A percentile compares a stretch with the other conserved stretches of the same genome.
phyloP scores from a whole-genome alignment of 2,329 filamentous ascomycete genomes.

The Ophiostoma sp. region DNA sequence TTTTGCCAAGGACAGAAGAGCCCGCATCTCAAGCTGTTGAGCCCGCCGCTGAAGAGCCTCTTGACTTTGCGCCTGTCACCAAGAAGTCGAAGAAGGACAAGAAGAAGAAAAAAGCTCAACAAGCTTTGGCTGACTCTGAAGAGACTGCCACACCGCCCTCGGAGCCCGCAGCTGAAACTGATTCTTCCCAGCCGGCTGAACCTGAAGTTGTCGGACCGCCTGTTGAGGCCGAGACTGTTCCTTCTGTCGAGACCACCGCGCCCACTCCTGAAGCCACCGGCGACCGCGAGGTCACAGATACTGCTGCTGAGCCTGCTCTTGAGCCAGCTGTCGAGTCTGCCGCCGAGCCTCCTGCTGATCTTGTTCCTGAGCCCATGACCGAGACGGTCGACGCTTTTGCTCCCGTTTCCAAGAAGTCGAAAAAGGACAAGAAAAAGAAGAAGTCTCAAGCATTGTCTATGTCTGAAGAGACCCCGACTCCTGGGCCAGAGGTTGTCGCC shows the following conservation, averaged over 20 bases:
- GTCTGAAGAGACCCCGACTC: neutral
- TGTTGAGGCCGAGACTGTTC: neutral
- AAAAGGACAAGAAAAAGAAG: conserved; percentile 19
- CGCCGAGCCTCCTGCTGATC: neutral
- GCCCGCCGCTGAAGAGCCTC: neutral
- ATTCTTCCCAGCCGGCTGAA: neutral
- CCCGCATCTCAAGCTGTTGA: neutral
- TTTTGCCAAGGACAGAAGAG: neutral
- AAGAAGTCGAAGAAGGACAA: conserved; percentile 22
- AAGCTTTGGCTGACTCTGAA: neutral
- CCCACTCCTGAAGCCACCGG: neutral
- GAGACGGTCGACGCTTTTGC: neutral
- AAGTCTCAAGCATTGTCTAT: conserved; percentile 6
- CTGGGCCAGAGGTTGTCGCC: too few species aligned
- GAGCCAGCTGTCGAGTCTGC: neutral
- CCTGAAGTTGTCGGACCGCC: neutral
- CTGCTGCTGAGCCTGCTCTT: neutral
- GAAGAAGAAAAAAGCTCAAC: conserved; percentile 18
- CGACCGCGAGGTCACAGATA: neutral
- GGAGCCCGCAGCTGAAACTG: neutral
- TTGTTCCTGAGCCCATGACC: neutral
- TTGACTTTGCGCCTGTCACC: neutral
- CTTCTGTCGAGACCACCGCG: neutral
- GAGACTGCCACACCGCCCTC: neutral
- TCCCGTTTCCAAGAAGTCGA: conserved; percentile 5